These are phyloP conservation scores for Daldinia childiae DNA, from an alignment of 495 filamentous ascomycete genomes.

Conservation along the genomic window DNA sequence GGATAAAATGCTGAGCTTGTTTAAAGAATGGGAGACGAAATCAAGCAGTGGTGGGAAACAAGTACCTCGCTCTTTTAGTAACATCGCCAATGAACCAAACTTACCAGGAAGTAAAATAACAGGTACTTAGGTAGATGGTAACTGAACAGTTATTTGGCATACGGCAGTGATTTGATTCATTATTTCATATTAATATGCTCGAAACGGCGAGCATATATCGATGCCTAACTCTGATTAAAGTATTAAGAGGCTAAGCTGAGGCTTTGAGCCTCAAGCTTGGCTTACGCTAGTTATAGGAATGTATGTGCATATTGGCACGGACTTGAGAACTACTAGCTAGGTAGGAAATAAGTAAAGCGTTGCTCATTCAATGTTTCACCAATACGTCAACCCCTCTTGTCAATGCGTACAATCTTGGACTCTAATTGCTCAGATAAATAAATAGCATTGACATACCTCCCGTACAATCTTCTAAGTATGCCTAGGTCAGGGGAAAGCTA, in stretches of 20 bases:
- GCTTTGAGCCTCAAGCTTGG: constrained; percentile 22
- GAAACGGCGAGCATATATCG: not conserved
- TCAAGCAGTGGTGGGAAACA: not conserved
- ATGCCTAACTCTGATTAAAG: not conserved
- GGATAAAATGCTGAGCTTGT: not conserved
- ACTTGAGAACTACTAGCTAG: not conserved
- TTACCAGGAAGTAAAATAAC: not conserved
- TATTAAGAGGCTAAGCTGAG: not conserved
- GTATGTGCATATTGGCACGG: not conserved
- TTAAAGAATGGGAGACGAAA: not conserved
- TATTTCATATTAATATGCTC: not conserved
- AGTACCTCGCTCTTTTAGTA: not conserved
- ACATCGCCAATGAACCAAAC: not conserved
- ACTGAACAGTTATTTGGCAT: not conserved
- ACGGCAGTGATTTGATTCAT: not conserved
- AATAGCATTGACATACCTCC: not conserved
- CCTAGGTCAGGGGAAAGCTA: not conserved
- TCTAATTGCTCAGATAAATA: not conserved
- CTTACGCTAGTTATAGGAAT: not conserved
- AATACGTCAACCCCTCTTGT: not conserved
- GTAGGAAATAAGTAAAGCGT: not conserved
- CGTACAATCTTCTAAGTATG: not conserved
- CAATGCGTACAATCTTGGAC: not conserved
- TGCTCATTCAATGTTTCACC: not conserved
- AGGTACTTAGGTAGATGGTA: not conserved